Conservation (phyloP, 1,284 basidiomycete genomes). For the Sanguinoderma infundibulare region DNA sequence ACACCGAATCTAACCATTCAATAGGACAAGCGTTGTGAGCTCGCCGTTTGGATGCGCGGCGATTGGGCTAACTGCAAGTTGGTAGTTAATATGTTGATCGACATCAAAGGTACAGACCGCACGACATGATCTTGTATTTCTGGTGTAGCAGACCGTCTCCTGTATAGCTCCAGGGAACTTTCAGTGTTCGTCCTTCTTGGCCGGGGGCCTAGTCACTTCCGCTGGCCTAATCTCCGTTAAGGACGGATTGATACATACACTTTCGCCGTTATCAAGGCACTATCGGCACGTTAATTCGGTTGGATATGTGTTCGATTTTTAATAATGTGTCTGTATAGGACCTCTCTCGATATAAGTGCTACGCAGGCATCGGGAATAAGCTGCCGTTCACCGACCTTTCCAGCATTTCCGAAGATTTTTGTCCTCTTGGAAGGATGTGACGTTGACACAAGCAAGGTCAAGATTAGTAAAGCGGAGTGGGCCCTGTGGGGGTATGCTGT, state of each 20-base stretch:
- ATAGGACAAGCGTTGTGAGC: slow-evolving; percentile 53
- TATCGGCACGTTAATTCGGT: slow-evolving; percentile 49
- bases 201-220: slow-evolving; percentile 64
- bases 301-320: neutral
- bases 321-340: neutral
- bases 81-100: slow-evolving; percentile 71
- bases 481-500: slow-evolving; percentile 55
- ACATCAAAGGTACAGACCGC: slow-evolving; percentile 53
- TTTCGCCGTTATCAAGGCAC: slow-evolving; percentile 73
- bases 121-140: neutral
- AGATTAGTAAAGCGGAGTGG: slow-evolving; percentile 62
- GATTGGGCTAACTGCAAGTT: neutral
- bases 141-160: neutral
- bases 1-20: neutral
- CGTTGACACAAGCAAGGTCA: slow-evolving; percentile 65
- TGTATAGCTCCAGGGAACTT: slow-evolving; percentile 57
- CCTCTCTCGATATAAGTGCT: slow-evolving; percentile 17
- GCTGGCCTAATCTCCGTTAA: slow-evolving; percentile 74
- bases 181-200: slow-evolving; percentile 72
- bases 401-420: slow-evolving; percentile 74
- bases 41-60: neutral
- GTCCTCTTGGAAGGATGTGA: slow-evolving; percentile 58
- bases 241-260: slow-evolving; percentile 63
- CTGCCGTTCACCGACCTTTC: neutral
- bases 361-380: neutral